phyloP scores from a whole-genome alignment of 164 flowering plant genomes.

The Umbilicus rupestris region DNA sequence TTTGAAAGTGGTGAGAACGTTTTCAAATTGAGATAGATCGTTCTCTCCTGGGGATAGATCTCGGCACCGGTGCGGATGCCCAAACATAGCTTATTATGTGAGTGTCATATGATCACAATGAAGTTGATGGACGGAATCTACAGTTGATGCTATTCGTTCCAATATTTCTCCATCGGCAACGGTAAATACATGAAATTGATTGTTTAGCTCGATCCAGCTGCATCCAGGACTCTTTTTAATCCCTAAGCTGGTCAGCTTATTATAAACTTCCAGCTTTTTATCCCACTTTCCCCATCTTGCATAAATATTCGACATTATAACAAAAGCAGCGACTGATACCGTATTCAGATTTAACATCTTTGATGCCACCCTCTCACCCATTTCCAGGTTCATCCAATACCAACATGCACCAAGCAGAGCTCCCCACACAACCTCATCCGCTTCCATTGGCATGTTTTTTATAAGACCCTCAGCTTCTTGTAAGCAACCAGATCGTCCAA shows the following conservation, averaged over 20 bases:
- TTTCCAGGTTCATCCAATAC: slow-evolving; percentile 50
- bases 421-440: slow-evolving; percentile 50
- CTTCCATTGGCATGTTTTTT: slow-evolving; percentile 41
- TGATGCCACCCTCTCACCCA: slow-evolving; percentile 52
- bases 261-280: slow-evolving; percentile 37
- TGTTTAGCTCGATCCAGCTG: slow-evolving; percentile 61
- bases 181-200: slow-evolving; percentile 35
- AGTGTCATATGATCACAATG: slow-evolving; percentile 1
- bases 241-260: slow-evolving; percentile 28
- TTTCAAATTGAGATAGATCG: too few relatives aligned
- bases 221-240: slow-evolving; percentile 63
- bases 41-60: too few relatives aligned
- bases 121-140: slow-evolving; percentile 19
- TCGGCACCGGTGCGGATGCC: too few relatives aligned
- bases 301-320: slow-evolving; percentile 62
- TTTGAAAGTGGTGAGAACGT: too few relatives aligned
- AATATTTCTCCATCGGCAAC: slow-evolving; percentile 39
- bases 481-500: slow-evolving; percentile 58
- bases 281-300: slow-evolving; percentile 52
- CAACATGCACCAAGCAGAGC: slow-evolving; percentile 63
- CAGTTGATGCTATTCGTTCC: slow-evolving; percentile 34
- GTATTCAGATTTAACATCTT: slow-evolving; percentile 37
- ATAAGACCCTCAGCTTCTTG: slow-evolving; percentile 56
- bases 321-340: slow-evolving; percentile 29
- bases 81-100: slow-evolving; percentile 1